A percentile compares a stretch with the other conserved stretches of the same genome.
Evolutionary conservation across 495 filamentous ascomycete genomes (phyloP).

Genomic region (Melanomma pulvis-pyrius): DNA sequence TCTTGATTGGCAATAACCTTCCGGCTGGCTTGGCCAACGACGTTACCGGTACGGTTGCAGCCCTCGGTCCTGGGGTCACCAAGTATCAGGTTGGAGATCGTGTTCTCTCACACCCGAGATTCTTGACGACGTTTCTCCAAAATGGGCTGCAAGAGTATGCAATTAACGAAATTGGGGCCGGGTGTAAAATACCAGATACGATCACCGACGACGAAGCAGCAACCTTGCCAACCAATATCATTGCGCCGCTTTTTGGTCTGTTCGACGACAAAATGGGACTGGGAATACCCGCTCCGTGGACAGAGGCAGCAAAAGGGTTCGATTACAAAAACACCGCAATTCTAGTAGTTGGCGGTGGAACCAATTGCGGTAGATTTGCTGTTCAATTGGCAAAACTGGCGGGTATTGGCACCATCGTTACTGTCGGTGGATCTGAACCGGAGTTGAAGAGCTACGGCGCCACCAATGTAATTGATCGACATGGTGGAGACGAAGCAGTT

Average conservation of each 20-base stretch:
- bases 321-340: constrained; percentile 36
- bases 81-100: constrained; percentile 33
- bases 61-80: constrained; percentile 36
- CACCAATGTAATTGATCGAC: constrained; percentile 37
- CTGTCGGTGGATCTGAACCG: constrained; percentile 18
- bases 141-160: constrained; percentile 43
- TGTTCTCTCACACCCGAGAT: constrained; percentile 13
- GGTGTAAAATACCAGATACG: constrained; percentile 33
- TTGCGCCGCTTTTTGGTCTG: constrained; percentile 37
- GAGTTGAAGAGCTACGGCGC: constrained; percentile 30
- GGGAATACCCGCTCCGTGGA: constrained; percentile 31
- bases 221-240: constrained; percentile 39
- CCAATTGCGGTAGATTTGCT: constrained; percentile 31
- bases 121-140: not conserved
- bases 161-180: constrained; percentile 26
- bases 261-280: constrained; percentile 33
- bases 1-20: constrained; percentile 36
- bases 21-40: constrained; percentile 38
- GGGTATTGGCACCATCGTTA: constrained; percentile 42
- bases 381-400: constrained; percentile 34
- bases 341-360: constrained; percentile 43
- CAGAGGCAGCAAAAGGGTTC: constrained; percentile 15
- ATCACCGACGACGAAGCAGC: constrained; percentile 40
- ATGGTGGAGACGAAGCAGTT: constrained; percentile 32
- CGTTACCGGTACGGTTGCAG: constrained; percentile 38